Evolutionary conservation across 176 grass and related monocot species (phyloP), one percentile per base, ranked within the genome.

Genomic region (Paspalum vaginatum): DNA sequence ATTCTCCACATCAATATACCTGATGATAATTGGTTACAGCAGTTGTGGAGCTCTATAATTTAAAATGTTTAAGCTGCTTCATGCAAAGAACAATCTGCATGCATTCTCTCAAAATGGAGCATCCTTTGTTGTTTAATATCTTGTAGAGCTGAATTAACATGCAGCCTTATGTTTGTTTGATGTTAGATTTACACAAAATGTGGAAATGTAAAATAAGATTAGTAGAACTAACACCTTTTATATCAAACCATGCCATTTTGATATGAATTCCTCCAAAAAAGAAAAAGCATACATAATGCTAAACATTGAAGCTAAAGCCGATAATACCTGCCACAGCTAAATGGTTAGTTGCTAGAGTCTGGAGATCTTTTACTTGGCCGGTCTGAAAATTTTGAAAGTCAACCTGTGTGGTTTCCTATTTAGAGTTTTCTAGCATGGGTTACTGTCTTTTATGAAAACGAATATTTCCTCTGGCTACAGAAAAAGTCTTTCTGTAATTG

Each of bases 31-130:
- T 32, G 32, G 32, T 32, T 32, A 32, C 32, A 32, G 17, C 3
- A 39, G 15, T 59, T 83, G 32, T 13, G n/a, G 59, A 74, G 8
- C 17, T 72, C 12, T 65, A 32, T 32, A 74, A 22, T 40, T 40
- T 22, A 15, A 18, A 49, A 74, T 42, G n/a, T 61, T 42, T 65
- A n/a, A 55, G 42, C 15, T 32, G 32, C 48, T 65, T 53, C 13
- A 64, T 55, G 80, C 16, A 32, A 83, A 63, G 16, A 52, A 4
- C 14, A 64, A 9, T 74, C 58, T 64, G 64, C 20, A 32, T 58
- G 39, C 6, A 53, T 82, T 44, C 2, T 38, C 15, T 43, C 20
- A 26, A 61, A 50, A 51, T 12, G 25, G 46, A 25, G 1, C 32
- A 32, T 54, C 44, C 27, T 20, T 18, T 46, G 43, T 17, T 69